Evolutionary conservation across 1,284 basidiomycete genomes (phyloP), one percentile per base, ranked within the genome.

Genomic region (Leccinum angustisporum): DNA sequence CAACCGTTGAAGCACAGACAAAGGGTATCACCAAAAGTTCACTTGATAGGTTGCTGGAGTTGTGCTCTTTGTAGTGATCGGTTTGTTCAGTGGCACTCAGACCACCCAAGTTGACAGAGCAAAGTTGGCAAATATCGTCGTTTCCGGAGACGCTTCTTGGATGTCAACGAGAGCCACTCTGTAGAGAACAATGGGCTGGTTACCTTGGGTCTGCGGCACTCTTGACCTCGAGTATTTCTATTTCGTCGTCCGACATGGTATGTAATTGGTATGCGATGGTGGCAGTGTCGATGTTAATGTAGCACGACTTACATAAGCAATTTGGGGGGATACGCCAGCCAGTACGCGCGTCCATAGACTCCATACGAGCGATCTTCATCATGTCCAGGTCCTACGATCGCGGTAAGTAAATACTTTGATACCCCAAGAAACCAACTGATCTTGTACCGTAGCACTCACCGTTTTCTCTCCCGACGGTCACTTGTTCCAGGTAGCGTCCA

Each of bases 391-490:
- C 72, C 31, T 70, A 74, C 60, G 67, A 77, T 76, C 74, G 75
- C 75, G 75, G 72, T 76, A 14, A 33, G 70, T 40, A 60, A 5
- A 30, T 13, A 36, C 10, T 36, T 10, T n/a, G 3, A 43, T 21
- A 1, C 18, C 9, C 2, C 10, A 14, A 6, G 16, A 7, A 13
- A 16, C 18, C 0, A 33, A 13, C 67, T 74, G 56, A 75, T 64
- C 30, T 51, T 5, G 8, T 34, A 43, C 63, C 21, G 4, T 58
- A 94, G 94, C 94, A 53, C 88, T 96, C 66, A 96, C 94, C 64
- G 94, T 95, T 73, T 95, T 95, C 83, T 96, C 94, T 21, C 95
- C 94, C 62, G 95, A 97, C 80, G 95, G 95, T 8, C 94, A 96
- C 78, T 79, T 96, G 68, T 95, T 95, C 82, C 93, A 95, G 83